Evolutionary conservation across 768 basidiomycete genomes (phyloP).

Genomic region (Xerocomus potaroensis): DNA sequence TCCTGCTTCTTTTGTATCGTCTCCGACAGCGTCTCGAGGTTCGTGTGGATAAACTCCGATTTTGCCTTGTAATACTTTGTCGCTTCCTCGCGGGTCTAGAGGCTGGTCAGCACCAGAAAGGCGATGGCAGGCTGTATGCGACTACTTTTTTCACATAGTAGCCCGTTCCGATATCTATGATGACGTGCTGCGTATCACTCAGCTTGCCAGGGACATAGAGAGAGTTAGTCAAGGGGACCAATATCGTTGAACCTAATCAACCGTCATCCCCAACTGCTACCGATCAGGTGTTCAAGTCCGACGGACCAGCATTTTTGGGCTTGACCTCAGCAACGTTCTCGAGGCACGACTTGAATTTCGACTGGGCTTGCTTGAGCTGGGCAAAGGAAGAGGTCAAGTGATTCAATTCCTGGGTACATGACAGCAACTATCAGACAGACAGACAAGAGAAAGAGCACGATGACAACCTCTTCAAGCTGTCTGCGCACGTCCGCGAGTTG

Average conservation of each 20-base stretch:
- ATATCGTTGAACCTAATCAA: slow-evolving; percentile 70
- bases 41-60: slow-evolving; percentile 74
- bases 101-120: slow-evolving; percentile 1
- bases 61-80: slow-evolving; percentile 77
- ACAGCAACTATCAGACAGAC: not conserved
- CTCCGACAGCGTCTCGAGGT: slow-evolving; percentile 82
- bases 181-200: slow-evolving; percentile 76
- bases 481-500: slow-evolving; percentile 88
- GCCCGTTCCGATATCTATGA: slow-evolving; percentile 94
- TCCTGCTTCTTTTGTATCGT: slow-evolving; percentile 91
- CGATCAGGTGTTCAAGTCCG: not conserved
- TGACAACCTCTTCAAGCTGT: slow-evolving; percentile 83
- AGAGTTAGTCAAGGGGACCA: slow-evolving; percentile 92
- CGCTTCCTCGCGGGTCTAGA: slow-evolving; percentile 77
- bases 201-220: slow-evolving; percentile 94
- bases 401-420: slow-evolving; percentile 67
- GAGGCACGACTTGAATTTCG: slow-evolving; percentile 85
- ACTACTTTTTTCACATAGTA: slow-evolving; percentile 92
- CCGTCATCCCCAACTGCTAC: not conserved
- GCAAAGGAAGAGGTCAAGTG: slow-evolving; percentile 90
- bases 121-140: slow-evolving; percentile 6
- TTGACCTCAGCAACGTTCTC: slow-evolving; percentile 76
- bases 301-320: slow-evolving; percentile 57
- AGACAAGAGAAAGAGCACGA: not conserved
- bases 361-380: slow-evolving; percentile 89